These are phyloP conservation scores for Trichoderma arundinaceum DNA, from an alignment of 2,329 filamentous ascomycete genomes.

Conservation along the genomic window DNA sequence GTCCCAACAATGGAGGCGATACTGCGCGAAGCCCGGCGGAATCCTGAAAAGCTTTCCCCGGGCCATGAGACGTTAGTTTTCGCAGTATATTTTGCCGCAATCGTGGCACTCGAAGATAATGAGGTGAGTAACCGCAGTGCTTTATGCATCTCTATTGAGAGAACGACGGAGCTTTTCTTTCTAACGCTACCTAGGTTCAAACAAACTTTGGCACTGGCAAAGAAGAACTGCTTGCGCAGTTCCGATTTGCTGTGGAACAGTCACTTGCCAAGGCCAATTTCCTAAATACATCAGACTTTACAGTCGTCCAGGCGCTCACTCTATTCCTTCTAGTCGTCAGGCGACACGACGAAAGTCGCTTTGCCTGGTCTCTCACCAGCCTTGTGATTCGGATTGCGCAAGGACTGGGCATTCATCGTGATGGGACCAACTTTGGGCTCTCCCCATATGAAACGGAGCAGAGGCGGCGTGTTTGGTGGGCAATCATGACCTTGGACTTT, in stretches of 20 bases:
- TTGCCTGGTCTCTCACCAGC: constrained; percentile 65
- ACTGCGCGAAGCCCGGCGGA: constrained; percentile 65
- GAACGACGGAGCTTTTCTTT: background rate
- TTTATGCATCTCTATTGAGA: no score
- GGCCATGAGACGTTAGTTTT: constrained; percentile 68
- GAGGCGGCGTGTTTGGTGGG: constrained; percentile 65
- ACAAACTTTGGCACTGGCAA: constrained; percentile 53
- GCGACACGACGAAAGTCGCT: constrained; percentile 55
- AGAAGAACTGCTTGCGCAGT: constrained; percentile 52
- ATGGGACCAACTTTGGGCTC: constrained; percentile 57
- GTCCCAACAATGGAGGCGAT: constrained; percentile 68
- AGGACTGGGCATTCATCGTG: constrained; percentile 65
- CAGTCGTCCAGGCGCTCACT: constrained; percentile 63
- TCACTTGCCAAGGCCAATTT: constrained; percentile 64
- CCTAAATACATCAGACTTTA: constrained; percentile 61
- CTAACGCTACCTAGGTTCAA: constrained; percentile 37
- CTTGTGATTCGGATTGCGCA: constrained; percentile 64
- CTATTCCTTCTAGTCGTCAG: constrained; percentile 60
- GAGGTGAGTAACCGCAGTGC: constrained; percentile 52
- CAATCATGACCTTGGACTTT: constrained; percentile 62
- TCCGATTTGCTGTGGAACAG: constrained; percentile 61
- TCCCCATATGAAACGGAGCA: constrained; percentile 65
- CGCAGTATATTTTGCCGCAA: constrained; percentile 63
- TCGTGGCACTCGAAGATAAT: constrained; percentile 64
- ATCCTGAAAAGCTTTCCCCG: constrained; percentile 62